A percentile compares a stretch with the other conserved stretches of the same genome.
phyloP scores from a whole-genome alignment of 345 rosid species.

The Camelina hispida region DNA sequence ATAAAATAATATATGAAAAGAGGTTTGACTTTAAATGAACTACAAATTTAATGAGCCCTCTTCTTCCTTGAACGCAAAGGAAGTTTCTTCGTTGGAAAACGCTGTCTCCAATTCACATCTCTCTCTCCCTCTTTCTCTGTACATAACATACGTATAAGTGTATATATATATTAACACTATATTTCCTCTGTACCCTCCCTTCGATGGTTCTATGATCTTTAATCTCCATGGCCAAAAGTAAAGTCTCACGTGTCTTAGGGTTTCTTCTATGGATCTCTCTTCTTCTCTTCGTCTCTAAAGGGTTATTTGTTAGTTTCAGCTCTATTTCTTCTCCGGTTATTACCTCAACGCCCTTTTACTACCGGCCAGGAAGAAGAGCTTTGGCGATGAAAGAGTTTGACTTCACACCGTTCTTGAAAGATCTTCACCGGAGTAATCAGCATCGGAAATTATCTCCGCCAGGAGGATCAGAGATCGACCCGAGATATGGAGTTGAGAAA shows the following conservation, averaged over 20 bases:
- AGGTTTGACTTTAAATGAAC: conserved; percentile 56
- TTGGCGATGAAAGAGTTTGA: conserved; percentile 53
- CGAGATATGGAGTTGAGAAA: conserved; percentile 59
- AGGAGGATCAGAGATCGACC: conserved; percentile 52
- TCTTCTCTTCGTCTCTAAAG: conserved; percentile 27
- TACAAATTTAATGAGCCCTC: conserved; percentile 48
- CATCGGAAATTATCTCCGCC: conserved; percentile 28
- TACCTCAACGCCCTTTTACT: conserved; percentile 42
- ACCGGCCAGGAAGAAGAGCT: conserved; percentile 48
- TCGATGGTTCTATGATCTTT: conserved; percentile 35
- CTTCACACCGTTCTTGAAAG: conserved; percentile 58
- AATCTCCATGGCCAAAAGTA: conserved; percentile 32
- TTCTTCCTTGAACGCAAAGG: conserved; percentile 75
- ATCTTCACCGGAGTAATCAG: conserved; percentile 15
- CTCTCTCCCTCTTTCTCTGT: conserved; percentile 26
- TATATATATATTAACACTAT: conserved; percentile 17
- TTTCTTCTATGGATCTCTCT: conserved; percentile 33
- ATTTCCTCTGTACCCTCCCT: neutral
- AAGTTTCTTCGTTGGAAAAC: conserved; percentile 51
- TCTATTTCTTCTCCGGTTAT: conserved; percentile 29
- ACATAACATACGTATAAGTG: conserved; percentile 30
- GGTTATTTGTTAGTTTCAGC: neutral
- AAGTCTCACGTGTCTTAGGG: conserved; percentile 28
- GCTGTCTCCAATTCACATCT: conserved; percentile 43
- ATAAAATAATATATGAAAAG: conserved; percentile 11